Evolutionary conservation across 106 monocot genomes (phyloP), one percentile per base, ranked within the genome.

Genomic region (Narthecium ossifragum): DNA sequence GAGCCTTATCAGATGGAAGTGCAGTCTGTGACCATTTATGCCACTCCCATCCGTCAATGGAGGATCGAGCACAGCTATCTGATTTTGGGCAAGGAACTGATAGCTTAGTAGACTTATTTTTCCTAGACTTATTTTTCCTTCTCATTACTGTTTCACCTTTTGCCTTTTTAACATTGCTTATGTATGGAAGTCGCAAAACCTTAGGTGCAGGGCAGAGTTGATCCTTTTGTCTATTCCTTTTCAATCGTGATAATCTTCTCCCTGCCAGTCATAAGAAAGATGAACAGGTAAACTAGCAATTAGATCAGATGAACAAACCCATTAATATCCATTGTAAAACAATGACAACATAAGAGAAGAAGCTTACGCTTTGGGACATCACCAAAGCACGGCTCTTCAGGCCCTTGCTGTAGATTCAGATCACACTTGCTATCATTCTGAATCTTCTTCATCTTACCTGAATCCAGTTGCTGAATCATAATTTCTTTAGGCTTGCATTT

Each of bases 31-130:
- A 90, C 96, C 96, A 98, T 30, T 67, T 67, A 48, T 76, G 83
- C 96, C 96, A 98, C 5, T 81, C 86, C 90, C 96, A 98, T 33
- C 96, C 96, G 64, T 59, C 63, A 2, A 98, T 81, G 12, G 96
- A 98, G 51, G 81, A 73, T 57, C 96, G 78, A 63, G 90, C 90
- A 87, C 87, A 98, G 28, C 90, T 84, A 65, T 74, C 72, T 21
- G 96, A 81, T 26, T 60, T 70, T 17, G 94, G 94, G 53, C 75
- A 90, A 59, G 78, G 80, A 73, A 73, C 14, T 34, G 34, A 56
- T 43, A 59, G 43, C 31, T 76, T 76, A 36, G 36, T 26, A 13
- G 70, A 62, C 60, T 79, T 75, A 3, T 51, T 13, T 48, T 46
- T 84, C 40, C 28, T 33, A 13, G 70, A 62, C 60, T 79, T 75